Evolutionary conservation across 352 stramenopile genomes (phyloP), one percentile per base, ranked within the genome.

Genomic region (Thalassiosira sp.): DNA sequence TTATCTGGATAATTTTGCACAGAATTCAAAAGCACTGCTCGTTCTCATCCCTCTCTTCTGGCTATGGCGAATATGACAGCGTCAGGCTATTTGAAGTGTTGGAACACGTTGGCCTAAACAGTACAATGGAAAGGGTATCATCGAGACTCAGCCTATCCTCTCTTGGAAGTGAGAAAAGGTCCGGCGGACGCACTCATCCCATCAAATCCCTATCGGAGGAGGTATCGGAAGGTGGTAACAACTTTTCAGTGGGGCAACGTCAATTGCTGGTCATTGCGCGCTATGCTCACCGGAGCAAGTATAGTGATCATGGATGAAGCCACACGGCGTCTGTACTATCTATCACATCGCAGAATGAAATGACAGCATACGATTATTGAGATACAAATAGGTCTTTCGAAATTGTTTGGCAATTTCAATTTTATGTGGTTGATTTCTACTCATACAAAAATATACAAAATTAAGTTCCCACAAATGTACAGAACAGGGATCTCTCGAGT

Each of bases 231-330:
- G 93, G 90, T 71, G 95, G 94, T 58, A 89, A 81, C 40, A 98
- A 97, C 84, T 97, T 97, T 72, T 95, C 84, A 45, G 92, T 97
- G 2, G 97, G 95, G 13, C 93, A 99, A 79, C 88, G 96, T 0
- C 96, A 98, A 76, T 88, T 98, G n/a, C 76, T 99, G 18, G 98
- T 96, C 51, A 94, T 99, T 86, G 97, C 94, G 22, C 37, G 96
- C 97, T 7, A 79, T 98, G 76, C 79, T 99, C 3, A 89, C 83
- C 13, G 82, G 96, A 90, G 82, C 89, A 49, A 72, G 76, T 6
- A 94, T 97, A 60, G 76, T 98, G 1, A 88, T 98, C 10, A 92
- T 98, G 79, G 96, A 99, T 81, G 96, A 98, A 76, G 95, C 35
- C 13, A 45, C 35, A n/a, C n/a, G n/a, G n/a, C n/a, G n/a, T n/a